Base-by-base conservation (phyloP, 2,329 filamentous ascomycete species). In the Penicillium sp. region DNA sequence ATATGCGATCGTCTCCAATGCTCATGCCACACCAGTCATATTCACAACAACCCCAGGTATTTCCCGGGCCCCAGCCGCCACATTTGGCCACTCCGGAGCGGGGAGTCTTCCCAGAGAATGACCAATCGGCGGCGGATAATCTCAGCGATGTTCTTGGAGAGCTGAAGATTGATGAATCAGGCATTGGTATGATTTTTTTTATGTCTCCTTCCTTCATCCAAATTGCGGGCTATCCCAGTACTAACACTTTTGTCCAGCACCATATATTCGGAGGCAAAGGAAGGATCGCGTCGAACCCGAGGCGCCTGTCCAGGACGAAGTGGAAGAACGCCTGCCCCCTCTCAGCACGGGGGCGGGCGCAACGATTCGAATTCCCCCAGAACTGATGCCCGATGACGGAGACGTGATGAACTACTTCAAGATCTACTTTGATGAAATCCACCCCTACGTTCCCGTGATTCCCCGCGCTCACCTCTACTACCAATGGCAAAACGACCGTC, bases 361-460 rank as follows among this genome's bases (percentile, higher is more conserved):
- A 22, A 92, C 89, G 59, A 89, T 96, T 59, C 87, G 92, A 37
- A 96, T 98, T 61, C 95, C 94, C 0, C 91, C 90, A 0, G 92
- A 96, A 69, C 84, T 98, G 69, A 96, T 98, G 92, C 94, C 94
- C 1, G 85, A 89, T 33, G 92, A 97, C 35, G 88, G 91, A 46
- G 91, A 91, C 37, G 88, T 89, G 4, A 79, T 92, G 70, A 85
- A 90, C 37, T 96, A 95, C 72, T 96, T 98, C 72, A 87, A 95
- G 40, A 89, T 96, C 44, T 98, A 92, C 73, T 98, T 98, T 75
- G 81, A 83, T 36, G 88, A 97, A 66, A 90, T 97, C 35, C 95
- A 98, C 70, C 93, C 93, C 0, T 98, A 96, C 67, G 88, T 96
- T 2, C 94, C 94, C 0, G 92, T 98, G 3, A 79, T 98, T 54